Conservation (phyloP, 345 rosid genomes). For the Murraya koenigii region DNA sequence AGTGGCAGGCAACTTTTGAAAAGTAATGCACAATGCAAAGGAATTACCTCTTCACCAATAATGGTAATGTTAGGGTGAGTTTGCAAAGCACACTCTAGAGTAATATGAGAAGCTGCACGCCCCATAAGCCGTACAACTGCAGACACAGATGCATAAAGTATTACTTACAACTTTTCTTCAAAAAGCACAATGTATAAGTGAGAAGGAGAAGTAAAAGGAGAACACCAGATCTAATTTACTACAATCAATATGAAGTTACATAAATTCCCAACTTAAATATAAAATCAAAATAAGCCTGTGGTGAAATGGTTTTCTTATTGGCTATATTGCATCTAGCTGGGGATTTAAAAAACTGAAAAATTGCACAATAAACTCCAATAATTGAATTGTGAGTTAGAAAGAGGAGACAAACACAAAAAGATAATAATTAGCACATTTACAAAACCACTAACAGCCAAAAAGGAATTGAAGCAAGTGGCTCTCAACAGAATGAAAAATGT, state of each 20-base stretch:
- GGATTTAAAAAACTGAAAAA: not conserved
- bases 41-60: slow-evolving; percentile 90
- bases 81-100: slow-evolving; percentile 96
- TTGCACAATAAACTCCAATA: not conserved
- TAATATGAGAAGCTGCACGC: slow-evolving; percentile 98
- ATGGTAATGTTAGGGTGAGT: slow-evolving; percentile 94
- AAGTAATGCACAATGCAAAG: not conserved
- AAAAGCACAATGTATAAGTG: not conserved
- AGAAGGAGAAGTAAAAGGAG: not conserved
- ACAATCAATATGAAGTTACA: not conserved
- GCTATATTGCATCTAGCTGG: not conserved
- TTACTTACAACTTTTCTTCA: not conserved
- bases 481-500: not conserved
- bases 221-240: not conserved
- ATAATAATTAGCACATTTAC: not conserved
- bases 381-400: not conserved
- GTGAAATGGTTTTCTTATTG: not conserved
- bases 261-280: not conserved
- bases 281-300: not conserved
- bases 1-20: not conserved
- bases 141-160: slow-evolving; percentile 16
- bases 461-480: not conserved
- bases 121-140: slow-evolving; percentile 99
- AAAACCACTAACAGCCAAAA: not conserved
- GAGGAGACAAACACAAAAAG: not conserved